phyloP scores from a whole-genome alignment of 2,329 filamentous ascomycete genomes.

The Calonectria montana region DNA sequence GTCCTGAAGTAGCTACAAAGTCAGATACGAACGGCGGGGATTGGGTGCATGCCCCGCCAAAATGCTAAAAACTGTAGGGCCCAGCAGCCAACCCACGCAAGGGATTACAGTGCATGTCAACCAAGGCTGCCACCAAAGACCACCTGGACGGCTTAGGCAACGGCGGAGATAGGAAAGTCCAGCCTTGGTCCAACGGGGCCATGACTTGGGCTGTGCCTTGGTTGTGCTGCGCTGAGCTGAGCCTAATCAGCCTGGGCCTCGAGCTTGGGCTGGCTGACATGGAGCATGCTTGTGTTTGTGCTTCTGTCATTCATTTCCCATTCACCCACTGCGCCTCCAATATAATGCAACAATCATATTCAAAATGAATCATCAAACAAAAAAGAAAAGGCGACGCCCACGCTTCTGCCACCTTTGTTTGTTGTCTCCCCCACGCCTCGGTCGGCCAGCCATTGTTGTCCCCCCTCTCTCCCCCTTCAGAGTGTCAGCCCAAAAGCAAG shows the following conservation, averaged over 20 bases:
- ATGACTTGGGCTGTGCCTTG: neutral
- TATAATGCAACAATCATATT: neutral
- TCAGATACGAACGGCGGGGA: neutral
- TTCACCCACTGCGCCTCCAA: conserved; percentile 13
- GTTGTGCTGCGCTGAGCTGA: conserved; percentile 5
- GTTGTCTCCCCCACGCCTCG: conserved; percentile 23
- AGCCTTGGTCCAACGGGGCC: neutral
- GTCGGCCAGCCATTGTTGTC: neutral
- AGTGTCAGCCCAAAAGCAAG: conserved; percentile 18
- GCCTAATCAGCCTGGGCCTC: neutral
- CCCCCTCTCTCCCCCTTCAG: conserved; percentile 16
- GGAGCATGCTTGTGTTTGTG: conserved; percentile 7
- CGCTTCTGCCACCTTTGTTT: neutral
- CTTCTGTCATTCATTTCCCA: conserved; percentile 8
- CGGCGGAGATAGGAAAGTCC: conserved; percentile 5
- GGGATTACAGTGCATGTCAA: neutral
- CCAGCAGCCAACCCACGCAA: neutral
- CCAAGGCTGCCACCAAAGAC: neutral
- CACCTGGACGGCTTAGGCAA: conserved; percentile 1
- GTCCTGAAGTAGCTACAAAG: neutral
- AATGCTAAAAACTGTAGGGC: neutral
- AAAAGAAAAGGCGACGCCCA: neutral
- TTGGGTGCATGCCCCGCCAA: neutral
- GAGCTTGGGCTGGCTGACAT: conserved; percentile 17
- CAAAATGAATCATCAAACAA: neutral